A percentile compares a stretch with the other conserved stretches of the same genome.
phyloP scores from a whole-genome alignment of 805 yeast genomes.

The Sugiyamaella valdiviana region DNA sequence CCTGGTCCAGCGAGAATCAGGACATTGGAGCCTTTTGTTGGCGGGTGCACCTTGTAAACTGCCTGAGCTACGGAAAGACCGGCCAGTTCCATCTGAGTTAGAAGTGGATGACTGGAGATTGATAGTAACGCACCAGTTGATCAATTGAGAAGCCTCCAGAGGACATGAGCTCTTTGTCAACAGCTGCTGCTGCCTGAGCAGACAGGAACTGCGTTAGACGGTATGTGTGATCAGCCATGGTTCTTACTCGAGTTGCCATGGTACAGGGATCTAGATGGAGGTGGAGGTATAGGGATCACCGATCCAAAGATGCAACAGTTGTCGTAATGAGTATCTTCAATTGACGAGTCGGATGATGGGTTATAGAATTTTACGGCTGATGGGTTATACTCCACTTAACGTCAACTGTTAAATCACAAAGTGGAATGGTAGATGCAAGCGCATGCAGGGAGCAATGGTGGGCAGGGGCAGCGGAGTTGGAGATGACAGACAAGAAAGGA shows the following conservation, averaged over 20 bases:
- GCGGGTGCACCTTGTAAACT: constrained; percentile 62
- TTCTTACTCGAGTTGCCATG: neutral
- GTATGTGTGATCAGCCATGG: neutral
- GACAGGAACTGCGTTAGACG: neutral
- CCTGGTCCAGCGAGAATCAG: constrained; percentile 90
- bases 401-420: no score
- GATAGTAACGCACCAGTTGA: constrained; percentile 45
- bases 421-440: no score
- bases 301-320: no score
- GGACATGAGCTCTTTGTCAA: constrained; percentile 86
- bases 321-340: no score
- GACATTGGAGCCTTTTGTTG: constrained; percentile 38
- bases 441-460: no score
- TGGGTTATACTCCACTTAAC: no score
- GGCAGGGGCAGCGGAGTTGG: no score
- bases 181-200: constrained; percentile 53
- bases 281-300: no score
- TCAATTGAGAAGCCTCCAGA: constrained; percentile 74
- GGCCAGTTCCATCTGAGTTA: constrained; percentile 78
- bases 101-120: constrained; percentile 22
- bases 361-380: no score
- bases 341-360: no score
- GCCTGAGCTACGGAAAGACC: constrained; percentile 93
- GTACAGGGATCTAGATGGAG: no score
- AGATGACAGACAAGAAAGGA: no score